These are phyloP conservation scores for Hirschioporus abietinus DNA, from an alignment of 768 basidiomycete genomes.

Conservation along the genomic window DNA sequence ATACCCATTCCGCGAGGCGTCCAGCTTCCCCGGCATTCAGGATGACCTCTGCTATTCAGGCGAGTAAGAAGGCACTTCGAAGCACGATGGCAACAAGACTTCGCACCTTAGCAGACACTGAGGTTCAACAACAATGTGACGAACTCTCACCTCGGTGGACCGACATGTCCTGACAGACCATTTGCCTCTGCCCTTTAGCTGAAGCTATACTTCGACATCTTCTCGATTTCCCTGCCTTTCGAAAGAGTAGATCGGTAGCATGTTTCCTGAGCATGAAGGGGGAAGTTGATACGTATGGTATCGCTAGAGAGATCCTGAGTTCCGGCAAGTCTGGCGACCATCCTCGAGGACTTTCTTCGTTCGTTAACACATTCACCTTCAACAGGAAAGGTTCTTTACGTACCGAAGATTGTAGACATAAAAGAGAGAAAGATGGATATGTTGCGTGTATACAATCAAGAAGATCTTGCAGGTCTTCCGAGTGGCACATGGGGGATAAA, in stretches of 20 bases:
- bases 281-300: constrained; percentile 54
- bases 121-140: constrained; percentile 59
- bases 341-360: constrained; percentile 1
- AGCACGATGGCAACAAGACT: constrained; percentile 43
- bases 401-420: constrained; percentile 53
- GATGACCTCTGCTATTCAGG: constrained; percentile 28
- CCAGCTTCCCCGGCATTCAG: constrained; percentile 3
- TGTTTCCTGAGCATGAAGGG: constrained; percentile 83
- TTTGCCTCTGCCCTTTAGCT: constrained; percentile 29
- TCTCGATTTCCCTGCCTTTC: constrained; percentile 46
- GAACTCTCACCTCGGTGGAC: background rate
- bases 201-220: constrained; percentile 42
- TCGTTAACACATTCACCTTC: constrained; percentile 5
- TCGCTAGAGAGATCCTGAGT: constrained; percentile 49
- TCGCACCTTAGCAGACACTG: constrained; percentile 34
- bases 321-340: constrained; percentile 35
- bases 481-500: constrained; percentile 71
- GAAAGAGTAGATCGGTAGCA: constrained; percentile 45
- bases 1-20: background rate
- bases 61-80: constrained; percentile 53
- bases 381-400: constrained; percentile 61
- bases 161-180: constrained; percentile 17
- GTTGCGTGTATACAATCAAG: constrained; percentile 50
- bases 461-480: constrained; percentile 55
- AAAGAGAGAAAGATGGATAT: constrained; percentile 56